Evolutionary conservation across 495 filamentous ascomycete genomes (phyloP).

Genomic region (Penicillium daleae): DNA sequence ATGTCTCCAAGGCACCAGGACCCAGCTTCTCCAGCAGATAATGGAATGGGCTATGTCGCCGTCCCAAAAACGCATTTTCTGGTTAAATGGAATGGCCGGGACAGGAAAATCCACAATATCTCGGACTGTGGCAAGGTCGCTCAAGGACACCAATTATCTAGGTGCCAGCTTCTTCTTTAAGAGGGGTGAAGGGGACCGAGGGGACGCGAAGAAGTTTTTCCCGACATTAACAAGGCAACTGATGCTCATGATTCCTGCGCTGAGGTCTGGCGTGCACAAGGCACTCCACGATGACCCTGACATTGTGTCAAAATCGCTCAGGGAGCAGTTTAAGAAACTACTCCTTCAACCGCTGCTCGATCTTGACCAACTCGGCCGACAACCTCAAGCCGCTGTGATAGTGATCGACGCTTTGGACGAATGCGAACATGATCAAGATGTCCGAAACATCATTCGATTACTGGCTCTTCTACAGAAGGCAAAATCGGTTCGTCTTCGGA

Average conservation of each 20-base stretch:
- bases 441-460: slow-evolving; percentile 41
- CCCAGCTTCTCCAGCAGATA: no score
- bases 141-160: slow-evolving; percentile 15
- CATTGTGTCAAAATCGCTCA: slow-evolving; percentile 40
- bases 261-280: slow-evolving; percentile 33
- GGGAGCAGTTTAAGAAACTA: slow-evolving; percentile 55
- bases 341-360: slow-evolving; percentile 41
- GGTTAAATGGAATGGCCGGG: slow-evolving; percentile 29
- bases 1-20: slow-evolving; percentile 6
- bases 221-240: slow-evolving; percentile 51
- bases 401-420: slow-evolving; percentile 59
- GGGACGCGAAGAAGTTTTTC: slow-evolving; percentile 42
- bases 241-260: slow-evolving; percentile 21
- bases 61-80: slow-evolving; percentile 34
- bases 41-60: no score
- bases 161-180: slow-evolving; percentile 16
- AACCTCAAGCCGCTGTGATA: slow-evolving; percentile 29
- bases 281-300: slow-evolving; percentile 39
- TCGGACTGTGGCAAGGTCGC: slow-evolving; percentile 26
- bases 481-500: slow-evolving; percentile 13
- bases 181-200: slow-evolving; percentile 46
- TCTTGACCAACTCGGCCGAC: background rate
- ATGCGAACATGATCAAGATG: slow-evolving; percentile 45
- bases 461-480: slow-evolving; percentile 22
- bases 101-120: slow-evolving; percentile 44